phyloP scores from a whole-genome alignment of 192 early-diverging fungal genomes.

The Backusella macrospora region DNA sequence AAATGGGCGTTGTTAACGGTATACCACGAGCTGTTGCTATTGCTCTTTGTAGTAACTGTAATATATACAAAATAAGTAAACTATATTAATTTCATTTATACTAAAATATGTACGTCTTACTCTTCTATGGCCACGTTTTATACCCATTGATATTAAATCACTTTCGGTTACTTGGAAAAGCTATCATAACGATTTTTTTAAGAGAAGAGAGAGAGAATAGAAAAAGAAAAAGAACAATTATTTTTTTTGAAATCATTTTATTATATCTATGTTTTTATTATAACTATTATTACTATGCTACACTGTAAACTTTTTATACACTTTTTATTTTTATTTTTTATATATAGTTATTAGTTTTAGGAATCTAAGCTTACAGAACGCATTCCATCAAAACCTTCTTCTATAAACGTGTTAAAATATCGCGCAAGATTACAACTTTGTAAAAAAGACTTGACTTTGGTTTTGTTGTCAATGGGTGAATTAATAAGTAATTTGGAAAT shows the following conservation, averaged over 20 bases:
- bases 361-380: constrained; percentile 31
- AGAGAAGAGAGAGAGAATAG: too few relatives aligned
- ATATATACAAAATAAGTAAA: background rate
- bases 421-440: constrained; percentile 31
- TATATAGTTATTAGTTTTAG: too few relatives aligned
- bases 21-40: constrained; percentile 39
- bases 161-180: constrained; percentile 42
- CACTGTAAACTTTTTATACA: background rate
- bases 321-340: background rate
- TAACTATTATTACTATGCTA: background rate
- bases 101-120: constrained; percentile 23
- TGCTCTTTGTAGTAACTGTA: constrained; percentile 44
- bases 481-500: constrained; percentile 9
- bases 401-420: constrained; percentile 39
- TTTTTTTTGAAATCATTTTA: background rate
- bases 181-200: constrained; percentile 15
- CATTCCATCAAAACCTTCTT: constrained; percentile 45
- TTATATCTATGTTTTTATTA: background rate
- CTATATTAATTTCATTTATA: background rate
- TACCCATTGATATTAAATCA: constrained; percentile 37
- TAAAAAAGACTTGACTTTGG: constrained; percentile 25
- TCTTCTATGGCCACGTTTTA: constrained; percentile 48
- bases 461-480: constrained; percentile 1
- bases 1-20: constrained; percentile 26
- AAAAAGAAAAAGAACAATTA: background rate